A percentile compares a stretch with the other conserved stretches of the same genome.
phyloP scores from a whole-genome alignment of 2,329 filamentous ascomycete species.

The Aureobasidium sp. region DNA sequence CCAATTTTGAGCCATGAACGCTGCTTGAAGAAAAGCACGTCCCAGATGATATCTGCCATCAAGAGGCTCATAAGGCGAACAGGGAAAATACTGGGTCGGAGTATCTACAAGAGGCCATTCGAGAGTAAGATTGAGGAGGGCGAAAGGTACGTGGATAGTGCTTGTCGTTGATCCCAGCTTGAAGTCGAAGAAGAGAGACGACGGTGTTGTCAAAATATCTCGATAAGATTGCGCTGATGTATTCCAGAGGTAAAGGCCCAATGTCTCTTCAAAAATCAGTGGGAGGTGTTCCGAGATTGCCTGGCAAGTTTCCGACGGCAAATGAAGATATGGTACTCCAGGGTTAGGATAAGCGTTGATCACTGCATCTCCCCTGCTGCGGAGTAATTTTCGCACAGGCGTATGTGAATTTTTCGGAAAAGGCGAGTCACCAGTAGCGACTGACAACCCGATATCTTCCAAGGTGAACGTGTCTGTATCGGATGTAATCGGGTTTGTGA shows the following conservation, averaged over 20 bases:
- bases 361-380: neutral
- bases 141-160: neutral
- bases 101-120: neutral
- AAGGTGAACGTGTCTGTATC: neutral
- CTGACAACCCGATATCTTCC: neutral
- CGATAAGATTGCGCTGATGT: neutral
- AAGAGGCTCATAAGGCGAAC: neutral
- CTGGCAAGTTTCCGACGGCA: neutral
- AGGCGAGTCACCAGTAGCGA: neutral
- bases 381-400: neutral
- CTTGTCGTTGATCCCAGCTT: neutral
- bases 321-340: slow-evolving; percentile 9
- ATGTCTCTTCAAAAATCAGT: neutral
- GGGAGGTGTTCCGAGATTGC: neutral
- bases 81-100: neutral
- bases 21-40: slow-evolving; percentile 3
- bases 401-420: neutral
- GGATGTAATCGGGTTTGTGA: neutral
- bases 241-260: slow-evolving; percentile 5
- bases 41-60: neutral
- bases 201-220: neutral
- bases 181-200: neutral
- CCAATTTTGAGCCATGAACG: slow-evolving; percentile 5
- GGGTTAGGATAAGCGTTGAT: neutral
- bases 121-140: neutral